Conservation (phyloP, 2,329 filamentous ascomycete species). For the Diplodia corticola region DNA sequence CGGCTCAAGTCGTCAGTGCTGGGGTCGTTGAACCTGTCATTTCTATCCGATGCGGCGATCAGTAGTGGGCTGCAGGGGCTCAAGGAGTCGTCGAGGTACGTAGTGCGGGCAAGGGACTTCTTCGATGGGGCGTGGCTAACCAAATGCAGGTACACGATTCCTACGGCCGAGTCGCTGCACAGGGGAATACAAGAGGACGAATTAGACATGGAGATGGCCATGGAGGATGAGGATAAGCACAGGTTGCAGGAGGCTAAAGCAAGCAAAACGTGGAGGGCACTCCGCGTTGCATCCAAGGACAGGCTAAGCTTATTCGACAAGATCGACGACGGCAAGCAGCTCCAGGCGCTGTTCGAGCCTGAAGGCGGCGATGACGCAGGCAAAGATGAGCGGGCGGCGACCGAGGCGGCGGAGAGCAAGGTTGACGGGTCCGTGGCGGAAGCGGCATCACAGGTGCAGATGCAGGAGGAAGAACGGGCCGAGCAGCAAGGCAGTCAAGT, state of each 20-base stretch:
- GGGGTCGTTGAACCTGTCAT: constrained; percentile 74
- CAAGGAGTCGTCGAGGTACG: constrained; percentile 59
- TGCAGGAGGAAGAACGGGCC: constrained; percentile 43
- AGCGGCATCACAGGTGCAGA: constrained; percentile 35
- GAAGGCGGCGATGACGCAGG: constrained; percentile 36
- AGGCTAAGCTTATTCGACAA: constrained; percentile 80
- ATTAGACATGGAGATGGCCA: constrained; percentile 82
- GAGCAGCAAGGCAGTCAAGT: constrained; percentile 39
- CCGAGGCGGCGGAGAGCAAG: constrained; percentile 38
- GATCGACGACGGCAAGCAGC: constrained; percentile 77
- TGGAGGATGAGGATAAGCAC: constrained; percentile 61
- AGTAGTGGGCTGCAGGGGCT: constrained; percentile 67
- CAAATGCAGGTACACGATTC: constrained; percentile 62
- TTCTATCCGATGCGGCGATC: constrained; percentile 68
- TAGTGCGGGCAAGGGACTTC: background rate
- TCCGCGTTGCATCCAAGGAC: constrained; percentile 74
- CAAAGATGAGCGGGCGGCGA: constrained; percentile 34
- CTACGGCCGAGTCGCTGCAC: constrained; percentile 69
- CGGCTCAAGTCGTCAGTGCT: constrained; percentile 64
- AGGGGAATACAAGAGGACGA: constrained; percentile 75
- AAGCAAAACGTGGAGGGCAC: constrained; percentile 86
- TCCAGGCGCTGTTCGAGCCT: constrained; percentile 53
- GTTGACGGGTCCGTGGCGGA: constrained; percentile 35
- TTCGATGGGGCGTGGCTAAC: constrained; percentile 30
- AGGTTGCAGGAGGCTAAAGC: constrained; percentile 69